These are phyloP conservation scores for Dipodascopsis tothii DNA, from an alignment of 805 yeast species.

Conservation along the genomic window DNA sequence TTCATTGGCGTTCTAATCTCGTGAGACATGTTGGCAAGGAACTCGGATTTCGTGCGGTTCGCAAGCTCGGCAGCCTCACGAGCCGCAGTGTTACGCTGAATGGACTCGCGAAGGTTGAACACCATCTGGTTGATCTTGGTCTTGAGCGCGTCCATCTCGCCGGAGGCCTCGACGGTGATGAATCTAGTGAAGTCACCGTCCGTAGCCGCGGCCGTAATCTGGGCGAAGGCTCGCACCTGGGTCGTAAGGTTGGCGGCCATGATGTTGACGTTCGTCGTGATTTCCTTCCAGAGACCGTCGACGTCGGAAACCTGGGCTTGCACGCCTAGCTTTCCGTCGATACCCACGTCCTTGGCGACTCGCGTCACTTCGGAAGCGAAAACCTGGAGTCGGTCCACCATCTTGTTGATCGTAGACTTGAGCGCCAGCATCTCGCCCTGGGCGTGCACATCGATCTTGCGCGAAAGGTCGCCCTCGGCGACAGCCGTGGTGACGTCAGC, in stretches of 20 bases:
- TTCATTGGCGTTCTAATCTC: conserved; percentile 89
- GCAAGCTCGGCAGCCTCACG: conserved; percentile 92
- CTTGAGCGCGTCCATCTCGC: conserved; percentile 68
- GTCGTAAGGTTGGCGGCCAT: conserved; percentile 92
- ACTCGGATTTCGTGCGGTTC: conserved; percentile 81
- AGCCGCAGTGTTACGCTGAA: conserved; percentile 86
- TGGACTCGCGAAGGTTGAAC: conserved; percentile 74
- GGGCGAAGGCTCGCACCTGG: conserved; percentile 88
- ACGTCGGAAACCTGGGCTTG: conserved; percentile 88
- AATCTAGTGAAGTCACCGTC: conserved; percentile 88
- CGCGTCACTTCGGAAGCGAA: conserved; percentile 84
- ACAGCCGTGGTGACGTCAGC: conserved; percentile 90
- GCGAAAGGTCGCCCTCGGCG: conserved; percentile 80
- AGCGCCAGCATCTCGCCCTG: conserved; percentile 84
- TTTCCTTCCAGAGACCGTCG: conserved; percentile 87
- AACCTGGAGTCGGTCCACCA: conserved; percentile 85
- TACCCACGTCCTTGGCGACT: conserved; percentile 89
- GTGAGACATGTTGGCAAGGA: conserved; percentile 79
- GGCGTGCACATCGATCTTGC: conserved; percentile 80
- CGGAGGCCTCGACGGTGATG: conserved; percentile 84
- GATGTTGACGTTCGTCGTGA: conserved; percentile 82
- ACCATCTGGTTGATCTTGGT: conserved; percentile 71
- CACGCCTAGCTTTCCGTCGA: conserved; percentile 85
- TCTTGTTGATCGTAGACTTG: conserved; percentile 78
- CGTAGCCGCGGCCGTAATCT: conserved; percentile 88